Conservation (phyloP, 192 early-diverging fungal species). For the Phycomyces blakesleeanus region DNA sequence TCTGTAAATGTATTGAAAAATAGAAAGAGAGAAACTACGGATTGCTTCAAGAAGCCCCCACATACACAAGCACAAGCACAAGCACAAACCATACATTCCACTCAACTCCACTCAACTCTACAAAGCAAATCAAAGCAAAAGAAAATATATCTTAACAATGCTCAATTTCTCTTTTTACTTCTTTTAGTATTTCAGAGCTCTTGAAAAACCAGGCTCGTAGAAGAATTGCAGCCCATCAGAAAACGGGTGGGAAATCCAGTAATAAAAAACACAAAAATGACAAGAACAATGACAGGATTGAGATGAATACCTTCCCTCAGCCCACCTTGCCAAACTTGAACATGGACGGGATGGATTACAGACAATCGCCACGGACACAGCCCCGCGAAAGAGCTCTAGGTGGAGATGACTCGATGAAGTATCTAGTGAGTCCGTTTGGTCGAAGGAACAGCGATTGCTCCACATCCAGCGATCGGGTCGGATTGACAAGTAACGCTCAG, state of each 20-base stretch:
- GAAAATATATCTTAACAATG: too few species aligned
- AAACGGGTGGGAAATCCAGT: constrained; percentile 3
- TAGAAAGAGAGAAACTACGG: too few species aligned
- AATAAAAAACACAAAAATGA: constrained; percentile 1
- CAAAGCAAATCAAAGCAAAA: too few species aligned
- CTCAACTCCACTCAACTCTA: too few species aligned
- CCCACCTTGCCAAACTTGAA: constrained; percentile 17
- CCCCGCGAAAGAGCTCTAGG: background rate
- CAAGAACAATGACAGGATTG: constrained; percentile 8
- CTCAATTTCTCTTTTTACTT: background rate
- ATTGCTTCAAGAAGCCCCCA: too few species aligned
- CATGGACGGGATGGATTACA: background rate
- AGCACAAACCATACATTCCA: too few species aligned
- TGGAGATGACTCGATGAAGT: background rate
- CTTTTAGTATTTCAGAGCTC: constrained; percentile 13
- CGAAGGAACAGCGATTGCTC: constrained; percentile 21
- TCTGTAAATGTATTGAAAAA: background rate
- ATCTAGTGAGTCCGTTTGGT: constrained; percentile 2
- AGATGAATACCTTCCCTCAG: constrained; percentile 14
- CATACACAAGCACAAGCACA: too few species aligned
- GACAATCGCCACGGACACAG: background rate
- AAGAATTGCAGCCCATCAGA: constrained; percentile 7
- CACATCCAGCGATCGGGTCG: constrained; percentile 15
- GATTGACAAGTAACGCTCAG: constrained; percentile 7
- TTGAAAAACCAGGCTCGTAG: constrained; percentile 15